Evolutionary conservation across 228 moss, liverwort and hornwort genomes (phyloP).

Genomic region (Sphagnum fallax): DNA sequence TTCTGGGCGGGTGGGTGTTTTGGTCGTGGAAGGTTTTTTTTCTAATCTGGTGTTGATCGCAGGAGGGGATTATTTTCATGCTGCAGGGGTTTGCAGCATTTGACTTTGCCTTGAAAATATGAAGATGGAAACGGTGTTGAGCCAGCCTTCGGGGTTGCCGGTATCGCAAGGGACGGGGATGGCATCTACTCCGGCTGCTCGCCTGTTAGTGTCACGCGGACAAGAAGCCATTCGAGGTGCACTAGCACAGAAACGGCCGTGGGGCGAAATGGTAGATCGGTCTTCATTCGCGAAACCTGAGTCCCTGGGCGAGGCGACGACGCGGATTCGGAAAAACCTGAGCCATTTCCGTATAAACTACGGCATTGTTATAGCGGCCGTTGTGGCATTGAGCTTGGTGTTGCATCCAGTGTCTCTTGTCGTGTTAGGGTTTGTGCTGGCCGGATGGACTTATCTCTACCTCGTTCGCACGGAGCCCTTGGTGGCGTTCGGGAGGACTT

Average conservation of each 20-base stretch:
- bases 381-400: constrained; percentile 13
- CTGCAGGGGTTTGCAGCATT: too few species aligned
- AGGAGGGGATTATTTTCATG: too few species aligned
- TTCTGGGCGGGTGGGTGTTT: too few species aligned
- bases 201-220: constrained; percentile 23
- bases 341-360: constrained; percentile 48
- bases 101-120: too few species aligned
- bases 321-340: constrained; percentile 37
- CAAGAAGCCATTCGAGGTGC: constrained; percentile 25
- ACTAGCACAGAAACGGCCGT: constrained; percentile 37
- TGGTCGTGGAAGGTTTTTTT: too few species aligned
- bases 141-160: neutral
- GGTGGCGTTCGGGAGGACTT: constrained; percentile 43
- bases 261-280: constrained; percentile 35
- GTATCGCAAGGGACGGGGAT: constrained; percentile 7
- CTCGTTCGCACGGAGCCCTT: constrained; percentile 49
- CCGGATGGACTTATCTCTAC: constrained; percentile 33
- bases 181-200: constrained; percentile 25
- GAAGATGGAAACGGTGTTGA: neutral
- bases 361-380: constrained; percentile 15
- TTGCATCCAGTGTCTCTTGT: constrained; percentile 19
- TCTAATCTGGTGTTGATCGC: too few species aligned
- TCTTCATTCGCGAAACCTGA: constrained; percentile 47
- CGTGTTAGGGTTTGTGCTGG: constrained; percentile 17
- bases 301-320: constrained; percentile 33